A percentile compares a stretch with the other conserved stretches of the same genome.
Conservation (phyloP, 257 asterid species). For the Jacaranda copaia region DNA sequence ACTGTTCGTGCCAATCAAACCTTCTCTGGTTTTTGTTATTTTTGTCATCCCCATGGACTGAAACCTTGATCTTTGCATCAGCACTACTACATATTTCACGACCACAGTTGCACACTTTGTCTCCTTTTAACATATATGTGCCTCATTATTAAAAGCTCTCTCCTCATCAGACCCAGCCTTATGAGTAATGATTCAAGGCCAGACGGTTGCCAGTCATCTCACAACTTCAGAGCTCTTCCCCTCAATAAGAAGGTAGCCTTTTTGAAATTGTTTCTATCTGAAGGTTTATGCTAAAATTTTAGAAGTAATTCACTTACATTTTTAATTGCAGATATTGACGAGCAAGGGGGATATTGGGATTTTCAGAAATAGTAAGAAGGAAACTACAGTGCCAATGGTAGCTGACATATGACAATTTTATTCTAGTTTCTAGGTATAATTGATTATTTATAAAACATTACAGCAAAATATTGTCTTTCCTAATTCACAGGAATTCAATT, state of each 20-base stretch:
- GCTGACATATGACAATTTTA: constrained; percentile 19
- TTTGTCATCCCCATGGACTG: constrained; percentile 10
- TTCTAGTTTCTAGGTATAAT: constrained; percentile 10
- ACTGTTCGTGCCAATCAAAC: constrained; percentile 3
- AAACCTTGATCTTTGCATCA: background rate
- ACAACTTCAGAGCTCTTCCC: constrained; percentile 82
- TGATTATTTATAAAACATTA: constrained; percentile 23
- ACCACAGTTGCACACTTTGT: background rate
- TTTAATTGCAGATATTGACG: constrained; percentile 62
- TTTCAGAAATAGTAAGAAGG: constrained; percentile 72
- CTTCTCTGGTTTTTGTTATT: constrained; percentile 12
- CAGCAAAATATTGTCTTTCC: background rate
- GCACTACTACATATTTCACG: constrained; percentile 21
- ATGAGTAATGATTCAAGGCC: constrained; percentile 51
- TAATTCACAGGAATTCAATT: constrained; percentile 74
- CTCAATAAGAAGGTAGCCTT: constrained; percentile 73
- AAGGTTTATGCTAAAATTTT: constrained; percentile 1
- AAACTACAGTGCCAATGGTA: constrained; percentile 84
- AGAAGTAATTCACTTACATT: background rate
- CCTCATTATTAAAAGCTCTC: constrained; percentile 24
- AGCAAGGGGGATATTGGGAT: constrained; percentile 94
- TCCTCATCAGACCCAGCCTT: constrained; percentile 48
- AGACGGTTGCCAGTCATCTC: constrained; percentile 50
- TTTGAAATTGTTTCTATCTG: background rate
- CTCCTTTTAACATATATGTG: background rate